These are phyloP conservation scores for Vitis vinifera DNA, from an alignment of 164 flowering plant genomes.

Conservation along the genomic window DNA sequence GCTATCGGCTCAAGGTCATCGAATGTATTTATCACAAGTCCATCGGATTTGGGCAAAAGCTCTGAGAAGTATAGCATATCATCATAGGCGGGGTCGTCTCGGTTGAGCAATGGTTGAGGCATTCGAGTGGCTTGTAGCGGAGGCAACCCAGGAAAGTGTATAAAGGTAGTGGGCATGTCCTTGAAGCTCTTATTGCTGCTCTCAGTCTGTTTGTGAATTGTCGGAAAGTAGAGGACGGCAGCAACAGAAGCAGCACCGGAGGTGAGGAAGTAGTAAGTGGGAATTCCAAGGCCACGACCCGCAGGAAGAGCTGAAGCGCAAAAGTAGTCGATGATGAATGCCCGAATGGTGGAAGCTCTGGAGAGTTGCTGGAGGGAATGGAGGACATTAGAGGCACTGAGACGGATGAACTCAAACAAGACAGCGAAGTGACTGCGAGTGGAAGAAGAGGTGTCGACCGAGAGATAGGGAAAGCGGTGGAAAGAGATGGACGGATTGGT, in stretches of 20 bases:
- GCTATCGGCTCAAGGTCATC: constrained; percentile 6
- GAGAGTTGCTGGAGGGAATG: constrained; percentile 2
- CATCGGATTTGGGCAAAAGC: background rate
- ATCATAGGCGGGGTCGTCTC: constrained; percentile 3
- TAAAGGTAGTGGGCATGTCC: background rate
- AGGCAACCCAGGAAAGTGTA: constrained; percentile 27
- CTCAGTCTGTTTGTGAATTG: constrained; percentile 7
- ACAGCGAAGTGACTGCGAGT: background rate
- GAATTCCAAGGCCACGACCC: constrained; percentile 10
- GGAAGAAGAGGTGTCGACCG: too few relatives aligned
- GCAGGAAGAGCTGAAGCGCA: constrained; percentile 15
- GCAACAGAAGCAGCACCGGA: constrained; percentile 20
- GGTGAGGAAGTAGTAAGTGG: constrained; percentile 26
- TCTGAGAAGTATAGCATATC: constrained; percentile 5
- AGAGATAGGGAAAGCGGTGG: too few relatives aligned
- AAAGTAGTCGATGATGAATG: constrained; percentile 20
- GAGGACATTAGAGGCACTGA: background rate
- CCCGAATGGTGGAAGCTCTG: background rate
- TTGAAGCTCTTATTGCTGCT: constrained; percentile 1
- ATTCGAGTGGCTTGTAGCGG: constrained; percentile 14
- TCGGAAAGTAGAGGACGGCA: constrained; percentile 19
- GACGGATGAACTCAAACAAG: constrained; percentile 4
- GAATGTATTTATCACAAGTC: constrained; percentile 12
- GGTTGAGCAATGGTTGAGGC: constrained; percentile 6
- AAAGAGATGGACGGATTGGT: too few relatives aligned